Conservation (phyloP, 192 early-diverging fungal species). For the Endogone sp. region DNA sequence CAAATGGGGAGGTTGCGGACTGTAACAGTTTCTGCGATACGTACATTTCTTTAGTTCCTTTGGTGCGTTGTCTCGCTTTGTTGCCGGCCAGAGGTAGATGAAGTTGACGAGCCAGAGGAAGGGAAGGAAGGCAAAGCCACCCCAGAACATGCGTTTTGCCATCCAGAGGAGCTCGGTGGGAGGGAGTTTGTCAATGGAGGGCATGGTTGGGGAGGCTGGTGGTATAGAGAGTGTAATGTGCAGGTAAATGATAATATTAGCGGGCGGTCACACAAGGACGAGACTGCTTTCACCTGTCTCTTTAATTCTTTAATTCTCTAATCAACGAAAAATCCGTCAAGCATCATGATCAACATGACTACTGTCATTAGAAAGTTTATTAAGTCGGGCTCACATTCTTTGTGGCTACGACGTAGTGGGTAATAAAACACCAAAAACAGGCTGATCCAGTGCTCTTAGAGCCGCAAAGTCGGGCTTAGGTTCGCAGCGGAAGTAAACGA, state of each 20-base stretch:
- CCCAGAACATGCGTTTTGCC: constrained; percentile 57
- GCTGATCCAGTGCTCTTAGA: background rate
- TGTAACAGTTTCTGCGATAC: background rate
- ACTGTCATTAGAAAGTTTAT: too few species aligned
- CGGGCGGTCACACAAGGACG: too few species aligned
- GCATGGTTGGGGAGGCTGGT: constrained; percentile 3
- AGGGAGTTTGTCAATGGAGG: background rate
- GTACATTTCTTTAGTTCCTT: constrained; percentile 52
- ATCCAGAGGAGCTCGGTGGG: constrained; percentile 13
- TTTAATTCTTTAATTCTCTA: too few species aligned
- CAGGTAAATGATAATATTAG: constrained; percentile 1
- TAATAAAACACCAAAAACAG: background rate
- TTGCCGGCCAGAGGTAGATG: constrained; percentile 58
- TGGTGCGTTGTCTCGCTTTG: constrained; percentile 43
- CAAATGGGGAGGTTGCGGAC: too few species aligned
- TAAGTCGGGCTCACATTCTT: background rate
- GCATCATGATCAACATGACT: too few species aligned
- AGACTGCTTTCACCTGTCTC: too few species aligned
- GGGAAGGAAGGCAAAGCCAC: constrained; percentile 50
- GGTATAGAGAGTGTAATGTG: constrained; percentile 1
- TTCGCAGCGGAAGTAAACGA: constrained; percentile 1
- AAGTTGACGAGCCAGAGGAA: constrained; percentile 71
- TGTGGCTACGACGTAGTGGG: background rate
- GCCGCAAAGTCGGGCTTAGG: background rate
- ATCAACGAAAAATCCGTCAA: too few species aligned